Evolutionary conservation across 352 stramenopile genomes (phyloP), one percentile per base, ranked within the genome.

Genomic region (Phytopythium chamaehyphon): DNA sequence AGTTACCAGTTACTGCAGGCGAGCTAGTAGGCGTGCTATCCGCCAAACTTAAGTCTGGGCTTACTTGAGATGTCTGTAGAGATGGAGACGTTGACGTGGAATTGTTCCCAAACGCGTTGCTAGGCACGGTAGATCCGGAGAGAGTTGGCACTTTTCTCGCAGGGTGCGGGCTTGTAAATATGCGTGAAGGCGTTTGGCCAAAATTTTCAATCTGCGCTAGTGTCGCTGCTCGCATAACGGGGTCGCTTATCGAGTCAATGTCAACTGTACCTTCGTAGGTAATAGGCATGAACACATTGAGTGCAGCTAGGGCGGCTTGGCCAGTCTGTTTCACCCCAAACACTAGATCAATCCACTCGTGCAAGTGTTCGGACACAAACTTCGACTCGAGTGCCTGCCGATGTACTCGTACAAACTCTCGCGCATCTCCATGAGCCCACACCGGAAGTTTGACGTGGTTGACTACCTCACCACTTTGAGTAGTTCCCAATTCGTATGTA

Each of bases 291-390:
- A 94, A 94, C 10, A 94, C 78, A 70, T 99, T 99, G 53, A 98
- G 71, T 2, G 90, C 88, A 28, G 94, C 79, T 19, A 98, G 86
- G 1, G 96, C 96, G 22, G 87, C 82, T 33, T 76, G 59, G 2
- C 97, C 97, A 21, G 95, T 94, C 66, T 99, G 96, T 51, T 97
- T 98, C 53, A 68, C 87, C 10, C 97, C 97, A 73, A 99, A 99
- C 8, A 99, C 92, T 12, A 99, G 70, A 70, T 99, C 97, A 55
- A 99, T 98, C 97, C 97, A 99, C 54, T 97, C 75, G 47, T 98
- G 93, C n/a, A 99, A 61, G 71, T 98, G 90, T 53, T 95, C 80
- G 2, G 93, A 98, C 18, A 98, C 96, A 55, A 97, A 90, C 54
- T 98, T 95, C 45, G 87, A 98, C 64, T 99, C 96, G 3, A 99